Base-by-base conservation (phyloP, 257 asterid genomes). In the Solanum peruvianum region DNA sequence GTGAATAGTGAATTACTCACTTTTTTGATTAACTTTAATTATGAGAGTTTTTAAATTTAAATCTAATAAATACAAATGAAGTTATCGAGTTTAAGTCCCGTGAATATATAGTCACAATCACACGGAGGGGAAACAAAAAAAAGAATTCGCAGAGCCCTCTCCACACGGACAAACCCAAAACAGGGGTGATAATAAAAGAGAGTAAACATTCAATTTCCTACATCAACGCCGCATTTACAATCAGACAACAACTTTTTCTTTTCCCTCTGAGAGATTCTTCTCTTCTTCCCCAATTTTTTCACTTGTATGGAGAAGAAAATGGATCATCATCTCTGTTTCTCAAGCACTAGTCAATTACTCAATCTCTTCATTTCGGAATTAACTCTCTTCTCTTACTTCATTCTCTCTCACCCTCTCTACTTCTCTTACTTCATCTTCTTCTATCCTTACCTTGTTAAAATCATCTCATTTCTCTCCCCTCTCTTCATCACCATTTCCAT, bases 151-250 rank as follows among this genome's bases (percentile, higher is more conserved):
- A 7, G 9, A 25, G 84, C n/a, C 83, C 84, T 14, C 39, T 3
- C n/a, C 62, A 77, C 64, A 77, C 62, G 64, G 62, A 39, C 41
- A 42, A 76, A 42, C 37, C 82, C 23, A 76, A 76, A 42, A 7
- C 12, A 76, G 83, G 13, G 37, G 60, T 23, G 58, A 76, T 23
- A 35, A 76, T 41, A 21, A 42, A n/a, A 9, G 21, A 76, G 62
- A 76, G 21, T 52, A 6, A 15, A 12, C 58, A 84, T 88, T 82
- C 73, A 8, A 35, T 8, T 23, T 62, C 97, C 98, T 93, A 88
- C 86, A 94, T 92, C 94, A 94, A 92, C 95, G 98, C 94, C 94
- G 96, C 96, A 90, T 86, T 93, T 88, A 23, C 64, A 87, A 85
- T 73, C 88, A 71, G 87, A 73, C 88, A 45, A 35, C 39, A 31